These are phyloP conservation scores for Globisporangium barbulae DNA, from an alignment of 352 stramenopile genomes.

Conservation along the genomic window DNA sequence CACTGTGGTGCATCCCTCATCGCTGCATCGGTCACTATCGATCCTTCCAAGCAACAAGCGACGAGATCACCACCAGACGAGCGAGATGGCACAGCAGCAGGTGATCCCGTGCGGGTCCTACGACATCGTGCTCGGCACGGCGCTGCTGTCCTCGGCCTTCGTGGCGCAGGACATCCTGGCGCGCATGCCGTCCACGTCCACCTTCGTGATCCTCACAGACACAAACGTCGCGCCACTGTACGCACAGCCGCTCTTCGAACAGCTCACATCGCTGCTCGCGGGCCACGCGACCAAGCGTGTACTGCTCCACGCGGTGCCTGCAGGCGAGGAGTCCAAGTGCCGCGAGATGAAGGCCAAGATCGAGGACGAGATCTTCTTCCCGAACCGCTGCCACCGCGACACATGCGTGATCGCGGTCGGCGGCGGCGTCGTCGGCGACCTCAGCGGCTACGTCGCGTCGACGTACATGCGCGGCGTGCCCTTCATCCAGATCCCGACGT, in stretches of 20 bases:
- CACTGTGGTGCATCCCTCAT: background rate
- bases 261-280: constrained; percentile 39
- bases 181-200: constrained; percentile 51
- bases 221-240: constrained; percentile 76
- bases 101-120: constrained; percentile 75
- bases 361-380: constrained; percentile 80
- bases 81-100: constrained; percentile 22
- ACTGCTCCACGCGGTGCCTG: constrained; percentile 53
- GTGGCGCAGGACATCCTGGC: constrained; percentile 62
- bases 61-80: background rate
- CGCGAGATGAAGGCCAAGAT: constrained; percentile 77
- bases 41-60: constrained; percentile 6
- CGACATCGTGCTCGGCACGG: constrained; percentile 75
- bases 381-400: constrained; percentile 79
- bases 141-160: constrained; percentile 58
- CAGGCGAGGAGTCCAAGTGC: constrained; percentile 75
- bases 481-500: constrained; percentile 94
- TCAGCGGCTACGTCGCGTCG: constrained; percentile 96
- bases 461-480: constrained; percentile 95
- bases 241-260: constrained; percentile 48
- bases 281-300: constrained; percentile 43
- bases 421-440: constrained; percentile 97
- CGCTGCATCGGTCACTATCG: constrained; percentile 1
- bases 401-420: constrained; percentile 88
- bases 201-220: constrained; percentile 81